Conservation (phyloP, 1,284 basidiomycete species). For the Tylopilus sp. region DNA sequence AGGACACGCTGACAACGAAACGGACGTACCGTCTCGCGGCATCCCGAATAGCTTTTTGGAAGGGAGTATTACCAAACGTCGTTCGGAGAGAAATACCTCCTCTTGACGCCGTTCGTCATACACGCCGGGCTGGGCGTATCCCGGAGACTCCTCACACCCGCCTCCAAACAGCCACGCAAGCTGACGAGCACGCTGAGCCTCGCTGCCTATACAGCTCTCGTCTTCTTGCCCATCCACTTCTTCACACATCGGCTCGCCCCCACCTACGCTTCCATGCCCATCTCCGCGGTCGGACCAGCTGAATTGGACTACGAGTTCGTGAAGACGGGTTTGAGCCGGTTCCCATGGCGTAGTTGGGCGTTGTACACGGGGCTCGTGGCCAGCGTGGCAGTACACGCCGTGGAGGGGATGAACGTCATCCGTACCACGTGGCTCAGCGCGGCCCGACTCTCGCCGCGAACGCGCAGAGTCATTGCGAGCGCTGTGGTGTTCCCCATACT, state of each 20-base stretch:
- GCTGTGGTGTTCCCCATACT: slow-evolving; percentile 47
- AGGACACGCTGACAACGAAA: not conserved
- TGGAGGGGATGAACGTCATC: slow-evolving; percentile 56
- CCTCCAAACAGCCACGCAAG: slow-evolving; percentile 36
- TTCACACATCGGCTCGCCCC: slow-evolving; percentile 52
- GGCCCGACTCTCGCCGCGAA: slow-evolving; percentile 18
- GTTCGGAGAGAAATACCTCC: slow-evolving; percentile 59
- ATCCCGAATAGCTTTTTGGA: slow-evolving; percentile 54
- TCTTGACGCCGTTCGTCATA: slow-evolving; percentile 55
- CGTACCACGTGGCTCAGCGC: slow-evolving; percentile 39
- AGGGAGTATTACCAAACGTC: slow-evolving; percentile 75
- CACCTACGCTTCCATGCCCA: slow-evolving; percentile 42
- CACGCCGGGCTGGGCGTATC: slow-evolving; percentile 55
- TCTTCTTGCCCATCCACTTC: slow-evolving; percentile 63
- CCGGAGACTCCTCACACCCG: slow-evolving; percentile 49
- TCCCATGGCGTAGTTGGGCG: slow-evolving; percentile 57
- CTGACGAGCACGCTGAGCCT: slow-evolving; percentile 46
- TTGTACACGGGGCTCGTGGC: slow-evolving; percentile 57
- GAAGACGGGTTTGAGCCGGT: slow-evolving; percentile 56
- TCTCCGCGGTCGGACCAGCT: slow-evolving; percentile 57
- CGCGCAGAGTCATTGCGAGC: slow-evolving; percentile 34
- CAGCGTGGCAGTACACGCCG: slow-evolving; percentile 50
- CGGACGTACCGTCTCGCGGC: not conserved
- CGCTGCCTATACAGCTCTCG: slow-evolving; percentile 52
- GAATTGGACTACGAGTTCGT: slow-evolving; percentile 77